Conservation (phyloP, 2,329 filamentous ascomycete genomes). For the Blumeria graminis region DNA sequence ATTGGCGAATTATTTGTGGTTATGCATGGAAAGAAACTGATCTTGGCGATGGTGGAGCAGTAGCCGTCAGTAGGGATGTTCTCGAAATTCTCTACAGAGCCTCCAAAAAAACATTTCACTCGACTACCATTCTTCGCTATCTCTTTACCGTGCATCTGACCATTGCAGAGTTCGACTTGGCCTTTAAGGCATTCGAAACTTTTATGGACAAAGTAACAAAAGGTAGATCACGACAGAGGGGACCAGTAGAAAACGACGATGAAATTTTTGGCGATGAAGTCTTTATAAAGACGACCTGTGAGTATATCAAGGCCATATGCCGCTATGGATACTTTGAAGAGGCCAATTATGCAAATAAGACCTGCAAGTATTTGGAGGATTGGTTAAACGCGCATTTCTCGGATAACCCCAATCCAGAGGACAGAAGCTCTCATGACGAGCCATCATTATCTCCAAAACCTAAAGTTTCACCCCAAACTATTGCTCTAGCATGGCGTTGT, state of each 20-base stretch:
- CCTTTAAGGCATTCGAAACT: constrained; percentile 73
- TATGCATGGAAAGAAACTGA: constrained; percentile 59
- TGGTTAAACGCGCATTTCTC: constrained; percentile 40
- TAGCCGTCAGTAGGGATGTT: constrained; percentile 47
- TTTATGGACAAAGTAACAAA: constrained; percentile 75
- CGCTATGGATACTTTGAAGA: constrained; percentile 53
- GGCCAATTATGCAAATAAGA: constrained; percentile 51
- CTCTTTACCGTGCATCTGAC: constrained; percentile 73
- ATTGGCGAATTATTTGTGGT: constrained; percentile 67
- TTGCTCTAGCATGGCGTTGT: constrained; percentile 56
- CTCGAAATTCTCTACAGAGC: constrained; percentile 78
- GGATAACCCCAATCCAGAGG: not conserved
- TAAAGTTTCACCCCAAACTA: constrained; percentile 25
- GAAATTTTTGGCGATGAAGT: constrained; percentile 57
- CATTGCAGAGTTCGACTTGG: constrained; percentile 76
- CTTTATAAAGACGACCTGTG: constrained; percentile 53
- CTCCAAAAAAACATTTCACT: constrained; percentile 86
- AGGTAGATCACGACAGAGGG: constrained; percentile 62
- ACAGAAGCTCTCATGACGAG: constrained; percentile 7
- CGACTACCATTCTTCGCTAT: constrained; percentile 63
- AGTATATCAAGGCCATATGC: constrained; percentile 60
- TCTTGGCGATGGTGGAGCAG: constrained; percentile 58
- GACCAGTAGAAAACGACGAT: constrained; percentile 44
- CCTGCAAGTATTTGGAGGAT: constrained; percentile 47
- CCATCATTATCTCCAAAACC: not conserved